Evolutionary conservation across 78 protist species (phyloP), one percentile per base, ranked within the genome.

Genomic region (slime mould (Dictyostelium discoideum)): DNA sequence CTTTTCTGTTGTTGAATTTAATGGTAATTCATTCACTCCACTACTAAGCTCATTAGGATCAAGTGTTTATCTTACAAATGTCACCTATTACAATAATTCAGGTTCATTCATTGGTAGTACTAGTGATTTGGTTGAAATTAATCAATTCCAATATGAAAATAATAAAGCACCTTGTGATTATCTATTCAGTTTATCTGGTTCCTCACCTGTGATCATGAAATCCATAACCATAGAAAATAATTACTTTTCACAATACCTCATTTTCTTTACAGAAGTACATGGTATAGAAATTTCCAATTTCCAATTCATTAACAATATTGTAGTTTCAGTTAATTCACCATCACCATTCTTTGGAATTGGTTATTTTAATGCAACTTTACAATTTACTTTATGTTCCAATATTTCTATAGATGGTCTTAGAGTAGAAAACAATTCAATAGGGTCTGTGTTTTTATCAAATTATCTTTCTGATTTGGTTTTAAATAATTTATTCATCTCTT

Each of bases 1-100:
- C 22, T 11, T 54, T 2, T 5, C 1, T 18, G 20, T 3, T 18
- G 67, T 57, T 5, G 20, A 57, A 14, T 57, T 57, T 57, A 16
- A 0, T 14, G 24, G 24, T 0, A 57, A 57, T 20, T 57, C 67
- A 57, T 57, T 57, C 24, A 11, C 67, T 57, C 67, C 67, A 57
- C 0, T 20, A 0, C 16, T 57, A 18, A 0, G 1, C 2, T 18
- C 24, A 0, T 3, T 5, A 1, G 3, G 0, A 1, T 57, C 67
- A 57, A 57, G 20, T 18, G 24, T 57, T 18, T 14, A n/a, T 4
- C 67, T 14, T 5, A 11, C 67, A 1, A 57, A 57, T 57, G 20
- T 57, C 67, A 57, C 20, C 24, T 18, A 18, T 20, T 57, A 2
- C 16, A 18, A 14, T 3, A 57, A 57, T 57, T 57, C 67, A 3